A percentile compares a stretch with the other conserved stretches of the same genome.
Conservation (phyloP, 441 rosid genomes). For the Flueggea neowawraea region DNA sequence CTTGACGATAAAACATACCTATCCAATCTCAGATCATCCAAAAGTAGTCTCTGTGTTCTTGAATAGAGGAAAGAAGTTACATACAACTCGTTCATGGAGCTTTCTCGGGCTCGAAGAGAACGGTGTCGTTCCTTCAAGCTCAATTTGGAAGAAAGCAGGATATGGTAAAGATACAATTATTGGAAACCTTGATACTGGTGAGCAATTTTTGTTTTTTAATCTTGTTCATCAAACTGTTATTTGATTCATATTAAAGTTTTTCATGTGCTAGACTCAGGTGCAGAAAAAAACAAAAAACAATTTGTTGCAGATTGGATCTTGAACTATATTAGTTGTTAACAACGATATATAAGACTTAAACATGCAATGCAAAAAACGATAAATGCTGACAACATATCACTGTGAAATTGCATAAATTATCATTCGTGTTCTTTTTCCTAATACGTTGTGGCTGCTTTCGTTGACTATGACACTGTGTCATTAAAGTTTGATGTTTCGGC, state of each 20-base stretch:
- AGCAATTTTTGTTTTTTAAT: background rate
- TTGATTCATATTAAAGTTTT: too few relatives aligned
- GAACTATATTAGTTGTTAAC: background rate
- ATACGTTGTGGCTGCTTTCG: too few relatives aligned
- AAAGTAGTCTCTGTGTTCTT: conserved; percentile 48
- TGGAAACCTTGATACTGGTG: conserved; percentile 65
- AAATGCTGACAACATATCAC: background rate
- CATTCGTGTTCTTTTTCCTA: too few relatives aligned
- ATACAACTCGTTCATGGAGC: conserved; percentile 64
- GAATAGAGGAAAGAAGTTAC: conserved; percentile 39
- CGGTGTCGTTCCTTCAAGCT: conserved; percentile 21
- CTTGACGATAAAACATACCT: background rate
- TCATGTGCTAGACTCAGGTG: too few relatives aligned
- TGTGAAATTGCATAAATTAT: too few relatives aligned
- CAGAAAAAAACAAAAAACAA: background rate
- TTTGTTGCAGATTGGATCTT: conserved; percentile 9
- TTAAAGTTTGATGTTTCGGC: too few relatives aligned
- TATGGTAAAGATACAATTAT: conserved; percentile 56
- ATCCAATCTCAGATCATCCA: conserved; percentile 40
- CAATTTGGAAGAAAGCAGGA: conserved; percentile 51
- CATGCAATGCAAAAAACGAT: background rate
- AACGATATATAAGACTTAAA: background rate
- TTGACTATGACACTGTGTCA: too few relatives aligned
- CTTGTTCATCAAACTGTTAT: background rate
- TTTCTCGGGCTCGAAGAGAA: conserved; percentile 41